Evolutionary conservation across 83 land plant species (phyloP).

Genomic region (Larix sibirica): DNA sequence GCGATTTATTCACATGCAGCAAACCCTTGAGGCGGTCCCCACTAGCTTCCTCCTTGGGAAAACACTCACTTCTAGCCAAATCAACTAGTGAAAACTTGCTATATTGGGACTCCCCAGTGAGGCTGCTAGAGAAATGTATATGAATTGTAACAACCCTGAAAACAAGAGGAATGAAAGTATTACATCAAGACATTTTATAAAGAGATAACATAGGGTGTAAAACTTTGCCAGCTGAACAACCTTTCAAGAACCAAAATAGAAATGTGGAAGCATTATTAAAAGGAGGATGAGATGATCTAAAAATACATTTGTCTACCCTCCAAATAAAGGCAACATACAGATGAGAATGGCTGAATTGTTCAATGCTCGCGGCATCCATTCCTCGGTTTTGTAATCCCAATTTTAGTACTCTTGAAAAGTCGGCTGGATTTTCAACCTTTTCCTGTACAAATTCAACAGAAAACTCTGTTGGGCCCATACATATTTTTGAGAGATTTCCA

Average conservation of each 20-base stretch:
- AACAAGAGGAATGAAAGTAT: constrained; percentile 4
- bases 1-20: constrained; percentile 87
- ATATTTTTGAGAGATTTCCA: constrained; percentile 27
- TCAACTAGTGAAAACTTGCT: constrained; percentile 95
- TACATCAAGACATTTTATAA: not conserved
- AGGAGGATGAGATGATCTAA: not conserved
- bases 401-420: constrained; percentile 70
- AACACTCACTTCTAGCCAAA: constrained; percentile 90
- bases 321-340: constrained; percentile 49
- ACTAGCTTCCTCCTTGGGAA: constrained; percentile 60
- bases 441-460: constrained; percentile 72
- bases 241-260: not conserved
- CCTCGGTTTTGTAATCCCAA: constrained; percentile 69
- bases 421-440: constrained; percentile 78
- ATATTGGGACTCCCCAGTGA: constrained; percentile 68
- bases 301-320: not conserved
- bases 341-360: constrained; percentile 64
- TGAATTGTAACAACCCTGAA: constrained; percentile 90
- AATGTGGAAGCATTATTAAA: not conserved
- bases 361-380: constrained; percentile 23
- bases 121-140: constrained; percentile 62
- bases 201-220: not conserved
- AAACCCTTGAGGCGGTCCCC: constrained; percentile 85
- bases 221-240: not conserved
- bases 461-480: constrained; percentile 51